Evolutionary conservation across 148 eudicot species (phyloP).

Genomic region (Agrostemma githago): DNA sequence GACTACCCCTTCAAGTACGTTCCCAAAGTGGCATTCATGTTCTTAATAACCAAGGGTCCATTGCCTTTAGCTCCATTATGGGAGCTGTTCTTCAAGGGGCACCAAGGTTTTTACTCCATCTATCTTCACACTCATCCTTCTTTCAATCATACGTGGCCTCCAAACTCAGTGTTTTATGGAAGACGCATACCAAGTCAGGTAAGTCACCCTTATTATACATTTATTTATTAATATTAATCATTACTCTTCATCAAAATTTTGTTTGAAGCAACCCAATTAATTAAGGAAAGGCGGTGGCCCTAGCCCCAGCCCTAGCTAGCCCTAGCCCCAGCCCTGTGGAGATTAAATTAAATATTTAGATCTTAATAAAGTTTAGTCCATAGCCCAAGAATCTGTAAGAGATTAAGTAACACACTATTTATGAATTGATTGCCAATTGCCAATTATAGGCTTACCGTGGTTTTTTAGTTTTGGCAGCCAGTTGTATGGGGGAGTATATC

Average conservation of each 20-base stretch:
- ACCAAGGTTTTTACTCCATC: conserved; percentile 51
- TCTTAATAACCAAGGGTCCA: conserved; percentile 65
- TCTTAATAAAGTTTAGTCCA: too few relatives aligned
- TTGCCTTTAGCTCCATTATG: conserved; percentile 65
- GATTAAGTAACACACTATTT: too few relatives aligned
- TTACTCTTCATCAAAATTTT: not conserved
- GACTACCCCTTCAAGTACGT: conserved; percentile 17
- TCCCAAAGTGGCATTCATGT: conserved; percentile 75
- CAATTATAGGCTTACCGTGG: not conserved
- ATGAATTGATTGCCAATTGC: too few relatives aligned
- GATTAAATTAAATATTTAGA: too few relatives aligned
- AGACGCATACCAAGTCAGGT: conserved; percentile 71
- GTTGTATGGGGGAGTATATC: conserved; percentile 60
- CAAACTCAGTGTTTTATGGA: conserved; percentile 45
- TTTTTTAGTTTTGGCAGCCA: conserved; percentile 29
- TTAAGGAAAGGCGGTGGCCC: not conserved
- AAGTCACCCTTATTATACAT: not conserved
- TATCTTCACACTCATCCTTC: conserved; percentile 66
- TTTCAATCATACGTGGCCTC: conserved; percentile 34
- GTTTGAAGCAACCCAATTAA: not conserved
- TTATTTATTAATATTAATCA: too few relatives aligned
- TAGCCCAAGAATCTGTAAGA: too few relatives aligned
- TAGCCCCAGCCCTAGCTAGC: too few relatives aligned
- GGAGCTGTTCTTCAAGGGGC: conserved; percentile 63
- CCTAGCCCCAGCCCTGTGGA: too few relatives aligned